Conservation (phyloP, 495 filamentous ascomycete species). For the Penicillium bovifimosum region DNA sequence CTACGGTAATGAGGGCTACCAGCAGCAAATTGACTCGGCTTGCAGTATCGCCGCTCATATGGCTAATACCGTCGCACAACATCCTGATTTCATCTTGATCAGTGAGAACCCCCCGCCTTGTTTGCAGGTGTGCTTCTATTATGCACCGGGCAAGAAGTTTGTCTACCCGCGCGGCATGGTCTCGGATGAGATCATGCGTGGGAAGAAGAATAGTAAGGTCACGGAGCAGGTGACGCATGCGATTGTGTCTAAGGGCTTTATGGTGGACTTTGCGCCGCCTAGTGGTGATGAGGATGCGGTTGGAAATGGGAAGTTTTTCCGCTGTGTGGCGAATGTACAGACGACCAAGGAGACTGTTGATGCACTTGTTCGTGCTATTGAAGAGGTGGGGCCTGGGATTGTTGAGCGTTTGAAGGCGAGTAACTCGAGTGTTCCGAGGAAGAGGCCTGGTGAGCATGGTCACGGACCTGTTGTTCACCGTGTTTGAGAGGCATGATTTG, state of each 20-base stretch:
- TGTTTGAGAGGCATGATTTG: slow-evolving; percentile 4
- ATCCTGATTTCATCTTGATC: slow-evolving; percentile 62
- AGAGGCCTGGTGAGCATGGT: slow-evolving; percentile 28
- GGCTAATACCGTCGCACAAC: slow-evolving; percentile 47
- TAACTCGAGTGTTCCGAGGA: slow-evolving; percentile 9
- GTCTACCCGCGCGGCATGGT: slow-evolving; percentile 30
- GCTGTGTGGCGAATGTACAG: slow-evolving; percentile 78
- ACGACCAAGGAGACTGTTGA: slow-evolving; percentile 71
- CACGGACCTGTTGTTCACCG: slow-evolving; percentile 36
- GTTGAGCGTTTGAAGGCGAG: slow-evolving; percentile 28
- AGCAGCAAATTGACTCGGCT: slow-evolving; percentile 58
- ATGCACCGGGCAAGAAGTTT: slow-evolving; percentile 53
- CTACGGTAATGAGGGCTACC: slow-evolving; percentile 65
- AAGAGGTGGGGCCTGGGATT: slow-evolving; percentile 54
- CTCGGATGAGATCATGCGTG: slow-evolving; percentile 37
- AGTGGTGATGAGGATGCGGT: slow-evolving; percentile 45
- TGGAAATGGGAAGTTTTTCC: slow-evolving; percentile 71
- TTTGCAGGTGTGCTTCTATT: slow-evolving; percentile 94
- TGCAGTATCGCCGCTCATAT: slow-evolving; percentile 64
- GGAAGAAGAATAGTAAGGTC: slow-evolving; percentile 60
- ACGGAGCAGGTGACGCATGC: slow-evolving; percentile 61
- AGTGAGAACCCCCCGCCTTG: slow-evolving; percentile 76
- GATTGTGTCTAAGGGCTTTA: slow-evolving; percentile 72
- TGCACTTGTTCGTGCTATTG: slow-evolving; percentile 66
- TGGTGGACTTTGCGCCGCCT: slow-evolving; percentile 88